phyloP scores from a whole-genome alignment of 2,329 filamentous ascomycete genomes.

The Aspergillus pseudoviridinutans region DNA sequence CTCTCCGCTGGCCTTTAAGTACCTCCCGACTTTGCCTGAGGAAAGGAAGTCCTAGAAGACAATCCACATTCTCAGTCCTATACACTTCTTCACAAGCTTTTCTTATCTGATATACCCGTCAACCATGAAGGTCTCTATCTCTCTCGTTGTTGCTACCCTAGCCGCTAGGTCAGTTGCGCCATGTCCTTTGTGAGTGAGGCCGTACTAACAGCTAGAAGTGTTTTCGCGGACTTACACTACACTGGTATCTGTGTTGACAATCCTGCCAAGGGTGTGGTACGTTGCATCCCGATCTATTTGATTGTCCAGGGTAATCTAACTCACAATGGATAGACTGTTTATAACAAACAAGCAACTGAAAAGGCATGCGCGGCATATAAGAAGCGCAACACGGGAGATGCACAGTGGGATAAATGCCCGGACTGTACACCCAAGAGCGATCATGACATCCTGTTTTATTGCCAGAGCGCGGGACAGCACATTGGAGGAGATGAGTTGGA shows the following conservation, averaged over 20 bases:
- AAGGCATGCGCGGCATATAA: slow-evolving; percentile 17
- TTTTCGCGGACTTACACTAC: too few species aligned
- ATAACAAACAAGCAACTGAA: slow-evolving; percentile 14
- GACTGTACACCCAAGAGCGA: slow-evolving; percentile 16
- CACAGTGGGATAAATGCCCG: slow-evolving; percentile 19
- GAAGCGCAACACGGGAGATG: slow-evolving; percentile 17
- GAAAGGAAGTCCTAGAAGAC: too few species aligned
- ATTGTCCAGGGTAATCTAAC: too few species aligned
- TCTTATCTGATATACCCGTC: too few species aligned
- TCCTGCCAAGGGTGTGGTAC: too few species aligned
- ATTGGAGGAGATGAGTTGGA: slow-evolving; percentile 20
- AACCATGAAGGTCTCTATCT: slow-evolving; percentile 2
- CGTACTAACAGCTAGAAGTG: too few species aligned
- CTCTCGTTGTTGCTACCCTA: slow-evolving; percentile 5
- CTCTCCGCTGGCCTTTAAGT: too few species aligned
- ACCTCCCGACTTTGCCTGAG: too few species aligned
- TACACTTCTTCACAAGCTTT: too few species aligned
- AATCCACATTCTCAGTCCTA: too few species aligned
- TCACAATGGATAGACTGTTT: slow-evolving; percentile 8
- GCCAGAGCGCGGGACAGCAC: slow-evolving; percentile 16
- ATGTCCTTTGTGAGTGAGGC: not conserved
- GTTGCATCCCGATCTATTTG: too few species aligned
- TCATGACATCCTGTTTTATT: slow-evolving; percentile 14
- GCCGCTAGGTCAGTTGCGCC: slow-evolving; percentile 3
- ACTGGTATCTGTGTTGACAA: too few species aligned